These are phyloP conservation scores for Lachnellula cervina DNA, from an alignment of 2,329 filamentous ascomycete genomes.

Conservation along the genomic window DNA sequence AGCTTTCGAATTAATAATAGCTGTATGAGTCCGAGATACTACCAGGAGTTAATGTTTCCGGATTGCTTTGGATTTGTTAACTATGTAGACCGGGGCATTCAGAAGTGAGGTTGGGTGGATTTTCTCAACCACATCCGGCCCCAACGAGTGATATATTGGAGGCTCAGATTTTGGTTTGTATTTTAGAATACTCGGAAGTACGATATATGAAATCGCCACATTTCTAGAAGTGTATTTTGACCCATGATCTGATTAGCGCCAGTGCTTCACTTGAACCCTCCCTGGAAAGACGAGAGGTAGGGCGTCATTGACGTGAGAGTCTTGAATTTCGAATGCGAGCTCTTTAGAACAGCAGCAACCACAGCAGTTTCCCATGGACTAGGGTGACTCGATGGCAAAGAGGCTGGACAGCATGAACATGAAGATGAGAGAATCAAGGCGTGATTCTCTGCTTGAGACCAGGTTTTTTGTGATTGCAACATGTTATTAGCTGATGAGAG, in stretches of 20 bases:
- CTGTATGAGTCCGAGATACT: conserved; percentile 13
- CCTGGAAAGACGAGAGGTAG: too few relatives aligned
- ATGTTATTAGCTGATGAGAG: background rate
- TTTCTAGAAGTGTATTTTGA: too few relatives aligned
- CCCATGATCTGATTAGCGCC: too few relatives aligned
- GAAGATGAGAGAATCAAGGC: background rate
- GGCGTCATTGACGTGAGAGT: too few relatives aligned
- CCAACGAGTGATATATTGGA: conserved; percentile 22
- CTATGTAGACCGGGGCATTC: conserved; percentile 24
- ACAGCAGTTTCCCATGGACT: too few relatives aligned
- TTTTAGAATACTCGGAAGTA: conserved; percentile 15
- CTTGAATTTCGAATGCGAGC: too few relatives aligned
- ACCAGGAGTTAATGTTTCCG: background rate
- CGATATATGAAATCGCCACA: conserved; percentile 12
- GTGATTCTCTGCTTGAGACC: background rate
- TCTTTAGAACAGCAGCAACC: too few relatives aligned
- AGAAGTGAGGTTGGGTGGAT: conserved; percentile 13
- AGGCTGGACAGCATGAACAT: too few relatives aligned
- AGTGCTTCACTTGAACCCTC: too few relatives aligned
- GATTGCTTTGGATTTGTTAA: conserved; percentile 20
- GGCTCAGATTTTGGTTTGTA: conserved; percentile 17
- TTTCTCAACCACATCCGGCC: conserved; percentile 13
- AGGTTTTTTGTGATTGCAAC: background rate
- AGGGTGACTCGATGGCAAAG: too few relatives aligned
- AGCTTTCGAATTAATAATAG: conserved; percentile 26